These are phyloP conservation scores for Hirschioporus abietinus DNA, from an alignment of 768 basidiomycete genomes.

Conservation along the genomic window DNA sequence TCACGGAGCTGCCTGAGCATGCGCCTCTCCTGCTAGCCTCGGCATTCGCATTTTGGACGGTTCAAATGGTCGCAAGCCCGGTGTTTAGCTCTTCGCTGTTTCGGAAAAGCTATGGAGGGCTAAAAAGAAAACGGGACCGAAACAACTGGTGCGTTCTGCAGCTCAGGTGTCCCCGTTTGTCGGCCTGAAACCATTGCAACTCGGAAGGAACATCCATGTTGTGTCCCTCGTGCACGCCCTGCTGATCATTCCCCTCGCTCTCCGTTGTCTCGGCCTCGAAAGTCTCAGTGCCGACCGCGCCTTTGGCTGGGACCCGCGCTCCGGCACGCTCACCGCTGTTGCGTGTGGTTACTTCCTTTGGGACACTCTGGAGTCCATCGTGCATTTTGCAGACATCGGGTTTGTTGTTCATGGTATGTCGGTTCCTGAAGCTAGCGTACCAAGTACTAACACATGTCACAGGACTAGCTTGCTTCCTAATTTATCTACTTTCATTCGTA, in stretches of 20 bases:
- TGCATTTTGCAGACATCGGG: constrained; percentile 65
- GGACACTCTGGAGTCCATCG: constrained; percentile 68
- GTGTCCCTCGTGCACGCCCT: constrained; percentile 72
- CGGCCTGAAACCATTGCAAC: neutral
- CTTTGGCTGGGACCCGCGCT: constrained; percentile 65
- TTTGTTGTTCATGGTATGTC: constrained; percentile 70
- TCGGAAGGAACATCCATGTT: constrained; percentile 39
- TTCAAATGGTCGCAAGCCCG: constrained; percentile 59
- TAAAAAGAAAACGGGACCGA: constrained; percentile 35
- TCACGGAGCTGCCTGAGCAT: neutral
- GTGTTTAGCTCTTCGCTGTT: constrained; percentile 41
- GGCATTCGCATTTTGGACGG: neutral
- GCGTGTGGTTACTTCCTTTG: constrained; percentile 83
- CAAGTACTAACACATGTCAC: constrained; percentile 1
- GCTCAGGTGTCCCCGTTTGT: neutral
- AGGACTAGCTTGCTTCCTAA: constrained; percentile 59
- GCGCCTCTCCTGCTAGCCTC: neutral
- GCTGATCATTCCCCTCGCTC: constrained; percentile 58
- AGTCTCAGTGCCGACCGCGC: constrained; percentile 55
- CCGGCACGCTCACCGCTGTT: constrained; percentile 59
- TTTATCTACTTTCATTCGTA: constrained; percentile 71
- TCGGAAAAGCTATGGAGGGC: constrained; percentile 43
- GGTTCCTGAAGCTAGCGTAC: neutral
- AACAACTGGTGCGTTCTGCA: constrained; percentile 53
- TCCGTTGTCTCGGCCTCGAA: constrained; percentile 44